Conservation (phyloP, 768 basidiomycete species). For the Rickenella mellea region DNA sequence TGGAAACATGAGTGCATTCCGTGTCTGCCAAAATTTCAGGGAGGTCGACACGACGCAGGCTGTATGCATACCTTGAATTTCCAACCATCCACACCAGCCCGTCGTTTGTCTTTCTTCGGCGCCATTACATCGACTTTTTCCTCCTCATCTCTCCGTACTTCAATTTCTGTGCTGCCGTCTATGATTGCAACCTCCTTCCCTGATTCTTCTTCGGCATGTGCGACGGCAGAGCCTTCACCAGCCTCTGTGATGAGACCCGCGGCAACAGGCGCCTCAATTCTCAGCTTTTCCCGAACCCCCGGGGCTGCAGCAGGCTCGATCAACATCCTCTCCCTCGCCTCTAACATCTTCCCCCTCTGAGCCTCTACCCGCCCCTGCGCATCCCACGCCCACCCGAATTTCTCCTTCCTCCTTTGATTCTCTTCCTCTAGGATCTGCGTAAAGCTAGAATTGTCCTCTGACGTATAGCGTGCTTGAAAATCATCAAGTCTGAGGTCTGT, state of each 20-base stretch:
- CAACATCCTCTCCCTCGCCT: conserved; percentile 59
- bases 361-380: conserved; percentile 76
- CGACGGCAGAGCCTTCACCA: conserved; percentile 15
- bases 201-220: conserved; percentile 14
- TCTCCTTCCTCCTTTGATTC: conserved; percentile 72
- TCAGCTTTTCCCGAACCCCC: conserved; percentile 60
- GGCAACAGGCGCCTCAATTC: conserved; percentile 49
- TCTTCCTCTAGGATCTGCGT: conserved; percentile 86
- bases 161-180: conserved; percentile 6
- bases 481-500: conserved; percentile 60
- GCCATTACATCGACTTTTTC: conserved; percentile 66
- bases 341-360: conserved; percentile 54
- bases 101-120: conserved; percentile 60
- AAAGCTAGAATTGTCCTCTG: conserved; percentile 96
- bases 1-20: conserved; percentile 92
- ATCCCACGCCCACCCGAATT: conserved; percentile 90
- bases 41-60: not conserved
- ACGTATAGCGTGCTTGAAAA: conserved; percentile 90
- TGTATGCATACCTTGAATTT: conserved; percentile 55
- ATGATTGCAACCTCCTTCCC: conserved; percentile 16
- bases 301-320: conserved; percentile 54
- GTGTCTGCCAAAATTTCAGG: conserved; percentile 42
- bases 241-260: conserved; percentile 41
- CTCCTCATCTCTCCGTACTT: too few species aligned
- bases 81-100: conserved; percentile 73